Percentiles rank a stretch among this genome's conserved stretches.
phyloP scores from a whole-genome alignment of 176 grass and related monocot species.

The Pontederia paniculata region DNA sequence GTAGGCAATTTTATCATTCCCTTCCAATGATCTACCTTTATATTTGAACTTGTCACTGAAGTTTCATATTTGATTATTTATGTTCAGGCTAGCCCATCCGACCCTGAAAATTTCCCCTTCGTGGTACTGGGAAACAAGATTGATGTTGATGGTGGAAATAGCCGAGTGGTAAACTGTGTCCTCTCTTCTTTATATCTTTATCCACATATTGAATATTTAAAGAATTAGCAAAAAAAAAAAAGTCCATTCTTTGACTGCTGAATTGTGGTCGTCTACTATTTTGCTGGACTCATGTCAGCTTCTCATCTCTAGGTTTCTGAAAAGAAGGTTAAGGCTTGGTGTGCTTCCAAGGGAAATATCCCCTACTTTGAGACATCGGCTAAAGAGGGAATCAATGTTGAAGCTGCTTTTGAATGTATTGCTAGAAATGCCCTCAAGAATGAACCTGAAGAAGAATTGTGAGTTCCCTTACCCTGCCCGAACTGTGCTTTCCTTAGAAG shows the following conservation, averaged over 20 bases:
- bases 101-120: slow-evolving; percentile 84
- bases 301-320: slow-evolving; percentile 55
- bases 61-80: slow-evolving; percentile 1
- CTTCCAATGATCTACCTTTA: not conserved
- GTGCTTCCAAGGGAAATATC: slow-evolving; percentile 84
- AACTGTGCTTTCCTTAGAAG: not conserved
- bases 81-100: slow-evolving; percentile 64
- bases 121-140: slow-evolving; percentile 82
- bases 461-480: slow-evolving; percentile 22
- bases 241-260: not conserved
- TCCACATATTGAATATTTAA: not conserved
- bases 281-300: not conserved
- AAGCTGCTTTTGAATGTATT: slow-evolving; percentile 92
- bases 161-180: slow-evolving; percentile 43
- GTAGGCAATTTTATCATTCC: slow-evolving; percentile 17
- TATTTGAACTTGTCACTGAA: not conserved
- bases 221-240: not conserved
- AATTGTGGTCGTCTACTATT: not conserved
- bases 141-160: slow-evolving; percentile 61
- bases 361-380: slow-evolving; percentile 97
- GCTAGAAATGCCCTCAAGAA: slow-evolving; percentile 82
- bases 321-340: slow-evolving; percentile 94
- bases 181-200: not conserved
- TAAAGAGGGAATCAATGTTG: slow-evolving; percentile 85
- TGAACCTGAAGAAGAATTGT: slow-evolving; percentile 95